Evolutionary conservation across 2,329 filamentous ascomycete genomes (phyloP).

Genomic region (Gaeumannomyces tritici): DNA sequence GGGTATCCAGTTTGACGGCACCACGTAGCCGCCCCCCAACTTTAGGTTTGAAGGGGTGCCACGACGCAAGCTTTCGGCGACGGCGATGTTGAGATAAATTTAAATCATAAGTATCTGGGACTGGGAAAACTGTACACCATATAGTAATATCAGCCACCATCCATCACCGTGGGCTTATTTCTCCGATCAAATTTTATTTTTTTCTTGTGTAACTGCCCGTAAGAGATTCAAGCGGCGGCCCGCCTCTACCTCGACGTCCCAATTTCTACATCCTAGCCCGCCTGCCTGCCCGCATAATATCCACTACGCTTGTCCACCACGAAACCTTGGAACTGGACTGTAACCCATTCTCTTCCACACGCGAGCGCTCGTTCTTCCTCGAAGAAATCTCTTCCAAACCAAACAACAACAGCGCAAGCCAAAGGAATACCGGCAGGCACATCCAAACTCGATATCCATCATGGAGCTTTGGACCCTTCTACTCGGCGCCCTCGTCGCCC

Average conservation of each 20-base stretch:
- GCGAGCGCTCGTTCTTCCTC: no score
- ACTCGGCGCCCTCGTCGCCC: not conserved
- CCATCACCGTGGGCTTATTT: no score
- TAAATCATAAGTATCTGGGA: not conserved
- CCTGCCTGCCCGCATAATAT: not conserved
- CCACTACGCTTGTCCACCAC: not conserved
- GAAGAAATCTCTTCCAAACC: no score
- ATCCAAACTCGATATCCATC: not conserved
- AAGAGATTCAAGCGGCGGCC: not conserved
- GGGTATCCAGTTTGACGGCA: not conserved
- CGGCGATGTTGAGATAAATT: not conserved
- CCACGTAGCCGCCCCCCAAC: constrained; percentile 2
- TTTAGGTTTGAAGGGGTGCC: constrained; percentile 1
- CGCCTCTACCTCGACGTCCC: not conserved
- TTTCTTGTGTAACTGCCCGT: not conserved
- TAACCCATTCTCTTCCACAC: no score
- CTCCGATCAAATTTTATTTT: no score
- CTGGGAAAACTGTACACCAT: no score
- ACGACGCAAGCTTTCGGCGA: not conserved
- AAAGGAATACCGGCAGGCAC: not conserved
- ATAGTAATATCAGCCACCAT: no score
- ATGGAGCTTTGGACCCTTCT: not conserved
- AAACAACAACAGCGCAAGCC: no score
- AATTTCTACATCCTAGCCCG: not conserved
- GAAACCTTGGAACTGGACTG: no score